phyloP scores from a whole-genome alignment of 495 filamentous ascomycete species.

The Podospora appendiculata region DNA sequence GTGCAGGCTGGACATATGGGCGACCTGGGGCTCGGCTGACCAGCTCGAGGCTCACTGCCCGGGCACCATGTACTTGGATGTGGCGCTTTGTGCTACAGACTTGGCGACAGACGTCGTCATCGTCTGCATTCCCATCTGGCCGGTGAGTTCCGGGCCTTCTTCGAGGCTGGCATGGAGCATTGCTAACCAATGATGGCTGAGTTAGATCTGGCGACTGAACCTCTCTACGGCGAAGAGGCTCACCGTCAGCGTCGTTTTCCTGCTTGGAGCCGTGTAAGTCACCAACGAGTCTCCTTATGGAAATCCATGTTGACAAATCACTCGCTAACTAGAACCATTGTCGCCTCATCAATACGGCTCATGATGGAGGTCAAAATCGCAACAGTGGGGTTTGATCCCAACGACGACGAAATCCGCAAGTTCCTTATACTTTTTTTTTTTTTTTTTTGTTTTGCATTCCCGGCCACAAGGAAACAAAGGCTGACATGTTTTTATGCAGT shows the following conservation, averaged over 20 bases:
- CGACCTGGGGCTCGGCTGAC: conserved; percentile 5
- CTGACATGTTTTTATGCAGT: conserved; percentile 1
- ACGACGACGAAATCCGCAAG: conserved; percentile 15
- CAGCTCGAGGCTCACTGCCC: conserved; percentile 12
- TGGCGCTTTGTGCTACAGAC: conserved; percentile 13
- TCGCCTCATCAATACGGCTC: conserved; percentile 13
- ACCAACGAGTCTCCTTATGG: too few relatives aligned
- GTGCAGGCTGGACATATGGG: conserved; percentile 13
- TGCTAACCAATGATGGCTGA: not conserved
- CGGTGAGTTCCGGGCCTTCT: conserved; percentile 11
- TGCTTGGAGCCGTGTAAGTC: conserved; percentile 12
- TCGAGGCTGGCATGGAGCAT: not conserved
- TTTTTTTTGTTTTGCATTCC: not conserved
- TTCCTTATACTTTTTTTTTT: too few relatives aligned
- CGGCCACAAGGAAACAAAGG: not conserved
- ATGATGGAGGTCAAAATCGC: conserved; percentile 2
- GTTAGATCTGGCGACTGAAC: conserved; percentile 19
- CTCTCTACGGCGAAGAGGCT: conserved; percentile 13
- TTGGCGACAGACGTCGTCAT: conserved; percentile 18
- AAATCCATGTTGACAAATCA: too few relatives aligned
- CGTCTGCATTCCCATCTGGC: conserved; percentile 13
- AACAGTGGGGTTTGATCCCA: conserved; percentile 6
- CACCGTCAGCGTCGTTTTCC: conserved; percentile 10
- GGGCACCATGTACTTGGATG: not conserved
- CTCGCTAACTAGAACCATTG: not conserved